A percentile compares a stretch with the other conserved stretches of the same genome.
phyloP scores from a whole-genome alignment of 192 early-diverging fungal genomes.

The Irineochytrium annulatum region DNA sequence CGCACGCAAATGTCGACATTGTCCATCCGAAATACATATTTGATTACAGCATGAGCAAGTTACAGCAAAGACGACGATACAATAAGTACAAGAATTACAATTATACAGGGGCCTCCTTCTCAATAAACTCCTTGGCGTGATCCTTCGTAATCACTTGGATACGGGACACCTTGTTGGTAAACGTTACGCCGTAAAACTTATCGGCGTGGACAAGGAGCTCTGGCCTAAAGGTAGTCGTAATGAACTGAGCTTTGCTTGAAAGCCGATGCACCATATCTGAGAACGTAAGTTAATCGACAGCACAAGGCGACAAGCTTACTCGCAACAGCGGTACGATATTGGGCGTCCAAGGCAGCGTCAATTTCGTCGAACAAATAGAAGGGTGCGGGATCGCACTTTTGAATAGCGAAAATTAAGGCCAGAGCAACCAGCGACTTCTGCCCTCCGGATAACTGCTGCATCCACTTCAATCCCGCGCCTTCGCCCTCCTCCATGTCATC shows the following conservation, averaged over 20 bases:
- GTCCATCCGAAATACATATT: too few species aligned
- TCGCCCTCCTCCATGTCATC: constrained; percentile 1
- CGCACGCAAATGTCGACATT: too few species aligned
- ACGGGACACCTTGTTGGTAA: constrained; percentile 89
- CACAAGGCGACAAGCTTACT: constrained; percentile 34
- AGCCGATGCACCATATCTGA: constrained; percentile 85
- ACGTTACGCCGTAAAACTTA: constrained; percentile 97
- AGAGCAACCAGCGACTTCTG: constrained; percentile 98
- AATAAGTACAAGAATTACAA: too few species aligned
- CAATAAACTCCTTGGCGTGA: constrained; percentile 45
- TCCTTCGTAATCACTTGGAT: constrained; percentile 55
- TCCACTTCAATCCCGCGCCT: constrained; percentile 41
- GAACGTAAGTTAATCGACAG: not conserved
- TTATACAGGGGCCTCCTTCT: constrained; percentile 30
- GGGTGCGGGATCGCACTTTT: constrained; percentile 96
- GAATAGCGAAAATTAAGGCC: constrained; percentile 96
- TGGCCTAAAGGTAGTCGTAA: constrained; percentile 96
- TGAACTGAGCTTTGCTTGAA: constrained; percentile 84
- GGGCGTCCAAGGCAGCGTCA: constrained; percentile 94
- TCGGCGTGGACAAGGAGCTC: constrained; percentile 88
- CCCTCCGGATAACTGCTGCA: constrained; percentile 95
- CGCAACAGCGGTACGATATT: constrained; percentile 90
- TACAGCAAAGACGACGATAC: too few species aligned
- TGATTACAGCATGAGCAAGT: too few species aligned
- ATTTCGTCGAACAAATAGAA: constrained; percentile 99